phyloP scores from a whole-genome alignment of 768 basidiomycete genomes.

The Mrakia gelida region DNA sequence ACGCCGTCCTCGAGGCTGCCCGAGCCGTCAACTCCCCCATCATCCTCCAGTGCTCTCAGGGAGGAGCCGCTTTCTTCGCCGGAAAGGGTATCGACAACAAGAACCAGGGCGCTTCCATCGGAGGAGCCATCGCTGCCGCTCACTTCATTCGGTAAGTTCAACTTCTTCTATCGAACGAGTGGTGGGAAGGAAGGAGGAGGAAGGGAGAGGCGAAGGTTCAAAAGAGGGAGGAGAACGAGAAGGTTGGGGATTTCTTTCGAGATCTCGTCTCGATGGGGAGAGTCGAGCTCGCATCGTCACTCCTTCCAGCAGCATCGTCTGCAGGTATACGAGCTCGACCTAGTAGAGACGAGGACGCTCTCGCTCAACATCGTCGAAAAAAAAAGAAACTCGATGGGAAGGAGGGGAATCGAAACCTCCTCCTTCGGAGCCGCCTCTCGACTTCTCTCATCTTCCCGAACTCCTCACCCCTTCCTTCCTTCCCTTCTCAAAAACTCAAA shows the following conservation, averaged over 20 bases:
- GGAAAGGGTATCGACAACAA: constrained; percentile 89
- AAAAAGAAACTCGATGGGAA: not conserved
- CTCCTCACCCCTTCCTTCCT: not conserved
- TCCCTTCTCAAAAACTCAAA: not conserved
- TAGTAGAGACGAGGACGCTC: not conserved
- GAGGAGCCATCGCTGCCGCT: constrained; percentile 88
- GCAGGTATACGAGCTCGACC: not conserved
- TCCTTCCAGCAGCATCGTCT: not conserved
- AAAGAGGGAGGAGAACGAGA: not conserved
- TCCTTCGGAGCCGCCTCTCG: not conserved
- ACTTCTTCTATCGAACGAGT: not conserved
- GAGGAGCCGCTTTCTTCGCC: constrained; percentile 90
- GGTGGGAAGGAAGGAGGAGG: not conserved
- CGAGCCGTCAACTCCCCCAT: constrained; percentile 95
- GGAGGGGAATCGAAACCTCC: not conserved
- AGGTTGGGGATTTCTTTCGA: not conserved
- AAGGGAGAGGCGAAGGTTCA: not conserved
- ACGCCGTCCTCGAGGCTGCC: constrained; percentile 87
- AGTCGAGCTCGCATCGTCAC: not conserved
- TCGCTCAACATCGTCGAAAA: not conserved
- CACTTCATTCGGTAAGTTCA: constrained; percentile 64
- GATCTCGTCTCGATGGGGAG: not conserved
- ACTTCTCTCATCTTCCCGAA: not conserved
- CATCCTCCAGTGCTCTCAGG: constrained; percentile 96
- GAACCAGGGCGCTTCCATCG: constrained; percentile 88